Evolutionary conservation across 495 filamentous ascomycete genomes (phyloP), one percentile per base, ranked within the genome.

Genomic region (Annulohypoxylon nitens): DNA sequence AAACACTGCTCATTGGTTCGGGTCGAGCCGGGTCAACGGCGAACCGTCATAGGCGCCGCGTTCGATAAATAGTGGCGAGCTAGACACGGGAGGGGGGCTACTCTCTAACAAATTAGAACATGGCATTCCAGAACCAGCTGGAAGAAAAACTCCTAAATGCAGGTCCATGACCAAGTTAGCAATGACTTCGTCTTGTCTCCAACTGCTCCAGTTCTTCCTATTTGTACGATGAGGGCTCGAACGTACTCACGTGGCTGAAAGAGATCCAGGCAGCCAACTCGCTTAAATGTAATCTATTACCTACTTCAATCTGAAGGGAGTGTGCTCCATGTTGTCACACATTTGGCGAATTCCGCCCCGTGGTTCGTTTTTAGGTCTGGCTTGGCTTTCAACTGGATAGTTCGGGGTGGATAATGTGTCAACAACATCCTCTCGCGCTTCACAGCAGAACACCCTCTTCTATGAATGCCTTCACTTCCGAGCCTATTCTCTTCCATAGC

Each of bases 1-100:
- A 69, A 57, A 37, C 50, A 58, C 36, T 57, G 59, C 5, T 45
- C 50, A 67, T 70, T 70, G 72, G 58, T 62, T 63, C 72, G 63
- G 72, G 50, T 70, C 67, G 43, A 75, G 51, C 72, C 63, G 62
- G 67, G 58, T 54, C 59, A 70, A 67, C 51, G 36, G 9, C 51
- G 33, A 63, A 34, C 63, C 67, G 63, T 70, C 67, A 70, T 67
- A 70, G 62, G 58, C 63, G 67, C 50, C 63, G 18, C 63, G 63
- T 54, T 54, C 50, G 67, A 67, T 54, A 36, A 65, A 67, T 45
- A 36, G 67, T 60, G 20, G 36, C 43, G 55, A 43, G 14, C 26
- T 70, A 62, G 47, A 43, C 12, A 63, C 50, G 58, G 45, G 61
- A 61, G 36, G 57, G 57, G 43, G 39, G n/a, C 30, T 43, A 39